Percentiles rank a stretch among this genome's conserved stretches.
phyloP scores from a whole-genome alignment of 2,329 filamentous ascomycete genomes.

The Neurospora sp. region DNA sequence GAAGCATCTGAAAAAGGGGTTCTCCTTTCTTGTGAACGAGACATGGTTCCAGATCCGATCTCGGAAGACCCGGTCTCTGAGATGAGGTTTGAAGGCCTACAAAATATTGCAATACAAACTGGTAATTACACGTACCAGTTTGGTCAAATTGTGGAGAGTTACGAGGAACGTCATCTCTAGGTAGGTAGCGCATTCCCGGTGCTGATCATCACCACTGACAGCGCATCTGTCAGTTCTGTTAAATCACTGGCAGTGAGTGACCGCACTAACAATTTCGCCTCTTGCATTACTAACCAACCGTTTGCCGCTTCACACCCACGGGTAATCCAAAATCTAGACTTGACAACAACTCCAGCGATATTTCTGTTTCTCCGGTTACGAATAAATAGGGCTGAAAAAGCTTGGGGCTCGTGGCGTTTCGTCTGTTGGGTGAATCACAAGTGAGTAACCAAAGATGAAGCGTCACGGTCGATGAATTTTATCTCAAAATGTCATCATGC shows the following conservation, averaged over 20 bases:
- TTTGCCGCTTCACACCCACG: neutral
- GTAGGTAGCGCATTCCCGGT: neutral
- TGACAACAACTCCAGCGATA: neutral
- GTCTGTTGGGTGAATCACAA: neutral
- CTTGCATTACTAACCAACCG: neutral
- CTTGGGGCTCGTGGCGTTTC: neutral
- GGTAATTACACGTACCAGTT: neutral
- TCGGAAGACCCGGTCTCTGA: neutral
- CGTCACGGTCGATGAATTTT: neutral
- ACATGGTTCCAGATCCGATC: neutral
- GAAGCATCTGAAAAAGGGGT: neutral
- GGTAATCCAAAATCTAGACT: neutral
- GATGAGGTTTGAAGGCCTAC: neutral
- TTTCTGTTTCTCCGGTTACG: neutral
- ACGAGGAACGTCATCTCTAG: neutral
- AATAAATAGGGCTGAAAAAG: neutral
- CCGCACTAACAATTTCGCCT: neutral
- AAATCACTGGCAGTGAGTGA: neutral
- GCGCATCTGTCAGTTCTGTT: neutral
- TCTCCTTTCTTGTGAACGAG: neutral
- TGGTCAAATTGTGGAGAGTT: neutral
- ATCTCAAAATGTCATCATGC: neutral
- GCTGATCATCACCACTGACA: neutral
- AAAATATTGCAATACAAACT: neutral
- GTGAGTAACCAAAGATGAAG: neutral